Conservation (phyloP, 2,329 filamentous ascomycete species). For the Stachybotrys chartarum region DNA sequence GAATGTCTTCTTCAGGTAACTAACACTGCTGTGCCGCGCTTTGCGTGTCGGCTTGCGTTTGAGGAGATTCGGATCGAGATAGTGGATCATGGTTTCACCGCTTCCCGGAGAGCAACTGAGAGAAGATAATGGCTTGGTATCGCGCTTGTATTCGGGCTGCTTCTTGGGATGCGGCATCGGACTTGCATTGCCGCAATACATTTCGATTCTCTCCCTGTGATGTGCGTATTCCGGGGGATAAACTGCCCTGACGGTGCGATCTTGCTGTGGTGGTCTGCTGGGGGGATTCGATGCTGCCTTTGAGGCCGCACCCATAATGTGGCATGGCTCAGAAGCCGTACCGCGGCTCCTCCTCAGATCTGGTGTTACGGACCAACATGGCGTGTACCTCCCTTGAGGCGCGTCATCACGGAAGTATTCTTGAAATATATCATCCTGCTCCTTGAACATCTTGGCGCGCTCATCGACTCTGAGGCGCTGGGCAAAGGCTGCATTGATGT, state of each 20-base stretch:
- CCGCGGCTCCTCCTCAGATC: too few relatives aligned
- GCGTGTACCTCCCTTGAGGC: background rate
- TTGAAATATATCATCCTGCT: background rate
- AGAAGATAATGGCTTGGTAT: background rate
- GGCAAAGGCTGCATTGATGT: background rate
- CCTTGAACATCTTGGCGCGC: background rate
- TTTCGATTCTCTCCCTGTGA: too few relatives aligned
- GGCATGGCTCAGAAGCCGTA: too few relatives aligned
- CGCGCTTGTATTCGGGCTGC: background rate
- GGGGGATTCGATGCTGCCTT: too few relatives aligned
- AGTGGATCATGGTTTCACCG: background rate
- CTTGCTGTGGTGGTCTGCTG: too few relatives aligned
- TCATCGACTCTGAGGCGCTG: background rate
- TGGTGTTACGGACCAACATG: background rate
- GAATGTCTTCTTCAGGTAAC: background rate
- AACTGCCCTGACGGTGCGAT: too few relatives aligned
- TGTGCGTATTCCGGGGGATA: too few relatives aligned
- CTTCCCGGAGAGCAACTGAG: background rate
- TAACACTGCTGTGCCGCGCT: background rate
- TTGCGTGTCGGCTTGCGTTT: background rate
- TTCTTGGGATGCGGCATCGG: background rate
- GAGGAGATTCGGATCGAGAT: background rate
- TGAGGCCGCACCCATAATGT: too few relatives aligned
- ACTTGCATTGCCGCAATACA: too few relatives aligned
- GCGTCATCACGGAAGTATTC: background rate